phyloP scores from a whole-genome alignment of 495 filamentous ascomycete genomes.

The Lophiostoma macrostomum region DNA sequence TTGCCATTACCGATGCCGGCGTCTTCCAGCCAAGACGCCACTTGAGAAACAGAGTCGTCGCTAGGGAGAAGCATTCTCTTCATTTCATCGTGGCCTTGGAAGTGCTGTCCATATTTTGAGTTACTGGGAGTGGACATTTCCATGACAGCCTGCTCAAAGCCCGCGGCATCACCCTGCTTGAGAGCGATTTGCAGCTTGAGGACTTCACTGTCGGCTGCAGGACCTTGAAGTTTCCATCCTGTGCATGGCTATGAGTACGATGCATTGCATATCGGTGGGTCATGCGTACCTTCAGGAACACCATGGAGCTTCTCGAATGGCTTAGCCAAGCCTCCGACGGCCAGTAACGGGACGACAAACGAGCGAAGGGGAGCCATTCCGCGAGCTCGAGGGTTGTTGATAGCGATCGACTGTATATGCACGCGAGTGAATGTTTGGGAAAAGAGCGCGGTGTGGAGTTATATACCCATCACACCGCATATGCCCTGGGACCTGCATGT shows the following conservation, averaged over 20 bases:
- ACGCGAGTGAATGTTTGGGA: too few species aligned
- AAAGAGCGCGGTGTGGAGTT: too few species aligned
- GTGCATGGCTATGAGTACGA: too few species aligned
- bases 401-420: too few species aligned
- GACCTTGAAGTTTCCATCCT: slow-evolving; percentile 9
- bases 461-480: too few species aligned
- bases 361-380: neutral
- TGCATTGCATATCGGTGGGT: neutral
- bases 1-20: neutral
- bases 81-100: slow-evolving; percentile 18
- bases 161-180: slow-evolving; percentile 3
- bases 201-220: neutral
- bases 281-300: neutral
- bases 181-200: slow-evolving; percentile 12
- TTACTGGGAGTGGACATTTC: slow-evolving; percentile 16
- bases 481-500: too few species aligned
- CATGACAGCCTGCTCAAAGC: slow-evolving; percentile 17
- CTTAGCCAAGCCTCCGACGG: neutral
- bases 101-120: slow-evolving; percentile 11
- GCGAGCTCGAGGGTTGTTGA: too few species aligned
- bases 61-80: slow-evolving; percentile 16
- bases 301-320: neutral
- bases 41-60: neutral
- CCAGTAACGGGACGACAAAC: neutral
- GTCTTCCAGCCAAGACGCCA: slow-evolving; percentile 1